Conservation (phyloP, 495 filamentous ascomycete species). For the Penicillium malachiteum region DNA sequence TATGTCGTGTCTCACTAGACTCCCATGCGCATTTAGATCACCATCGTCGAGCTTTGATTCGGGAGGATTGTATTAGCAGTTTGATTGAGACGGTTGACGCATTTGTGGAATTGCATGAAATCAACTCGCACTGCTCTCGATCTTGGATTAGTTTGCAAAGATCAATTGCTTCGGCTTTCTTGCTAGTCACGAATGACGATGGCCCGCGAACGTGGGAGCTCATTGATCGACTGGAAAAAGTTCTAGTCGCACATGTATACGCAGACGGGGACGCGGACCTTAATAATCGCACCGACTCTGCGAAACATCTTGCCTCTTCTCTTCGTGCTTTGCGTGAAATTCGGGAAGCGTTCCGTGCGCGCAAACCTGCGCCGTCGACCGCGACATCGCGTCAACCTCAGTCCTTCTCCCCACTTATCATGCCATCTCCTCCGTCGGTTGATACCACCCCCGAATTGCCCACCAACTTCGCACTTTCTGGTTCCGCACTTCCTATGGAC, state of each 20-base stretch:
- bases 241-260: slow-evolving; percentile 44
- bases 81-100: slow-evolving; percentile 43
- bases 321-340: slow-evolving; percentile 42
- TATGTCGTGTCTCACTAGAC: slow-evolving; percentile 57
- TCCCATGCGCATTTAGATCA: slow-evolving; percentile 38
- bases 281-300: slow-evolving; percentile 39
- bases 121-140: slow-evolving; percentile 41
- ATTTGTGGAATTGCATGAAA: slow-evolving; percentile 46
- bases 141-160: slow-evolving; percentile 51
- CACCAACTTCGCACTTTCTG: slow-evolving; percentile 8
- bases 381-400: slow-evolving; percentile 1
- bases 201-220: slow-evolving; percentile 37
- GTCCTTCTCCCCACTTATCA: slow-evolving; percentile 17
- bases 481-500: slow-evolving; percentile 9
- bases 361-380: slow-evolving; percentile 5
- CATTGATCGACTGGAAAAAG: slow-evolving; percentile 38
- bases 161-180: slow-evolving; percentile 46
- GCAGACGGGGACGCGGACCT: slow-evolving; percentile 30
- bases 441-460: slow-evolving; percentile 13
- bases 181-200: slow-evolving; percentile 45
- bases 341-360: slow-evolving; percentile 34
- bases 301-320: slow-evolving; percentile 40
- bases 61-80: slow-evolving; percentile 44
- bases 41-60: slow-evolving; percentile 36
- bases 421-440: slow-evolving; percentile 30